Evolutionary conservation across 768 basidiomycete genomes (phyloP), one percentile per base, ranked within the genome.

Genomic region (Tulasnella sp.): DNA sequence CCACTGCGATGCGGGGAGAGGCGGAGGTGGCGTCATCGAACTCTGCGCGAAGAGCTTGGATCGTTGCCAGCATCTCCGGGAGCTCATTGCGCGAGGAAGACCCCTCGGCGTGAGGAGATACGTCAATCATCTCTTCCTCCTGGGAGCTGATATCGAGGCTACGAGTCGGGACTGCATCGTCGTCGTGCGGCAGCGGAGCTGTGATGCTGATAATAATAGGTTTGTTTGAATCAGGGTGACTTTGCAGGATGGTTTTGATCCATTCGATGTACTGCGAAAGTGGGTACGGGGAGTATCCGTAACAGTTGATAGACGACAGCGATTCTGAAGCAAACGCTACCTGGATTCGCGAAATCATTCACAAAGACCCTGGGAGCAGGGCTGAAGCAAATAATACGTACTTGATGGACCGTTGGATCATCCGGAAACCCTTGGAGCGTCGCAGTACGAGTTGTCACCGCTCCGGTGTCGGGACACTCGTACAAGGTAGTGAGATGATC

Each of bases 161-260:
- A 40, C 23, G 71, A 51, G 51, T 75, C 51, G 55, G 51, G 23
- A 48, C 5, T 6, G 69, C 29, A 29, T 73, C 75, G 18, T 26
- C 35, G 13, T 37, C 71, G n/a, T 29, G 42, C 6, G 61, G 42
- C 11, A 77, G 70, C 11, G 91, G 89, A 20, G 90, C 87, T 16
- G 93, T 92, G 83, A 95, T 89, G 84, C 91, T 93, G 83, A 96
- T 88, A 82, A 96, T 91, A 81, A 96, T 86, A 1, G 92, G 93
- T 80, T 91, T 91, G 79, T 84, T 23, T 79, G 75, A 40, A 77
- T 78, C 37, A 82, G 80, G 42, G 80, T 55, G 18, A 84, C 80
- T 51, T 83, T 88, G 83, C 78, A 92, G 87, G 61, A 90, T 81
- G 48, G 86, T 82, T 23, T 84, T 82, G 70, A 93, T 85, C 91